A percentile compares a stretch with the other conserved stretches of the same genome.
These are phyloP conservation scores for Pythium graminicola DNA, from an alignment of 352 stramenopile species.

Conservation along the genomic window DNA sequence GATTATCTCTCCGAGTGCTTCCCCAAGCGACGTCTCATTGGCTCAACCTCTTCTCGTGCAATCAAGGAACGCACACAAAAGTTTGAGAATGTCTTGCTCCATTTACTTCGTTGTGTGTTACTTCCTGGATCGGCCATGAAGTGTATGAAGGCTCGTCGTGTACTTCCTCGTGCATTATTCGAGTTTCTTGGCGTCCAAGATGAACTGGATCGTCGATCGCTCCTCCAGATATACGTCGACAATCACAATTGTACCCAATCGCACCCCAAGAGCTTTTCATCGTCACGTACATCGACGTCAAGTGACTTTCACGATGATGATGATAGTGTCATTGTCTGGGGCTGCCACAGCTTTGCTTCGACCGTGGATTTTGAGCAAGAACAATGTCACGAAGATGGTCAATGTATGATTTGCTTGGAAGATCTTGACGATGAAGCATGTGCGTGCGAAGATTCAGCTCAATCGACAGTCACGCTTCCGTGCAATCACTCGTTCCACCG, in stretches of 20 bases:
- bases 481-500: constrained; percentile 69
- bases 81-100: constrained; percentile 55
- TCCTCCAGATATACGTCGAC: constrained; percentile 68
- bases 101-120: constrained; percentile 58
- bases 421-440: constrained; percentile 31
- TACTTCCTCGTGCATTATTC: constrained; percentile 47
- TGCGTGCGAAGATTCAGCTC: constrained; percentile 19
- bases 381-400: constrained; percentile 22
- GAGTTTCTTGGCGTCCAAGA: constrained; percentile 53
- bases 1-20: constrained; percentile 57
- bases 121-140: constrained; percentile 65
- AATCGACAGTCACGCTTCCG: constrained; percentile 33
- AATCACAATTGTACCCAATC: constrained; percentile 37
- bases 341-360: constrained; percentile 25
- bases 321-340: too few species aligned
- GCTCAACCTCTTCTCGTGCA: constrained; percentile 28
- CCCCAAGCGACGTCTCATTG: constrained; percentile 45
- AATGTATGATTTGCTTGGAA: constrained; percentile 51
- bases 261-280: constrained; percentile 27
- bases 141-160: constrained; percentile 41
- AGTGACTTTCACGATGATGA: background rate
- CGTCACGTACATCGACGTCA: constrained; percentile 14
- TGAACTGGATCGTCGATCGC: constrained; percentile 41
- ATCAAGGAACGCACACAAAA: constrained; percentile 44
- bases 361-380: constrained; percentile 30